Base-by-base conservation (phyloP, 148 eudicot species). In the Pouteria glomerata region DNA sequence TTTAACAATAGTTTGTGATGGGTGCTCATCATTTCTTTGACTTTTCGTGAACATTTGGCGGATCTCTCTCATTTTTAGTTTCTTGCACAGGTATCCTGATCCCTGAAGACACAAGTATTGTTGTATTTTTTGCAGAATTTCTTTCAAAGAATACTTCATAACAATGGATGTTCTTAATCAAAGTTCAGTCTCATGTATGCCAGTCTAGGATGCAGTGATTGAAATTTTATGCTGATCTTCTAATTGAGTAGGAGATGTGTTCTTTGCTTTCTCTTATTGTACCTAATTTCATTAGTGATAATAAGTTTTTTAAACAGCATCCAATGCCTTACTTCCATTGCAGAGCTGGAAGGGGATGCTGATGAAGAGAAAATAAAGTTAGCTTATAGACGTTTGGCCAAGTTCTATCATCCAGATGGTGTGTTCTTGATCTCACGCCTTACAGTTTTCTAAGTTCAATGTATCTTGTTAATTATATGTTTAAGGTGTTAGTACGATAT, bases 371-470 rank as follows among this genome's bases (percentile, higher is more conserved):
- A 87, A 61, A 85, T 91, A 76, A 90, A 91, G 82, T 71, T 67
- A 68, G 83, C 97, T 19, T 94, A 91, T 68, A 83, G 97, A 80
- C 88, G 95, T 55, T 80, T 94, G 86, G 98, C 91, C 63, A 94
- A 94, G 80, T 94, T 87, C 76, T 94, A 94, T 78, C 98, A 94
- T 74, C 98, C 98, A 42, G 97, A 94, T 91, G 98, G 98, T 94
- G 61, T 79, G 93, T 73, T 53, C 73, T 71, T 69, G 57, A 34
- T 71, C 80, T 82, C 50, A 19, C 35, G 8, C n/a, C 33, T 39
- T 63, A 44, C 55, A 50, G 27, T 24, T 63, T 63, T 47, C 26
- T 27, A 62, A 62, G 66, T 37, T 16, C 37, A 23, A 21, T 37
- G 37, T 33, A 23, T 26, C 30, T 24, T 2, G 18, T 61, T 39